Percentiles rank a stretch among this genome's conserved stretches.
These are phyloP conservation scores for Saccharomycopsis hybrid DNA, from an alignment of 1,139 yeast species.

Conservation along the genomic window DNA sequence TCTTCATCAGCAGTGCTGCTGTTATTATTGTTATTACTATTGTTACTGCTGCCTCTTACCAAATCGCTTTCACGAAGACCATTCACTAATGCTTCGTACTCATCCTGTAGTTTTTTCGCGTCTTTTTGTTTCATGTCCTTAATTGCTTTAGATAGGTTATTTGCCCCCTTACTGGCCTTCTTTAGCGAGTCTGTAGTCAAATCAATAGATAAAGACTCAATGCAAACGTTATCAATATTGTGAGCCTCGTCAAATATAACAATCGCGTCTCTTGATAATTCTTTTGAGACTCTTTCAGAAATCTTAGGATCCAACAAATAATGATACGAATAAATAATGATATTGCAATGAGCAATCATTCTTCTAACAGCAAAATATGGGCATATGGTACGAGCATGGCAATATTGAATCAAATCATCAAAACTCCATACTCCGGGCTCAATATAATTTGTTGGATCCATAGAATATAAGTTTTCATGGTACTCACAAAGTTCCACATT, in stretches of 20 bases:
- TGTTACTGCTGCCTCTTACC: conserved; percentile 38
- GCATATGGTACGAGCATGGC: conserved; percentile 75
- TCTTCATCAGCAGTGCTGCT: conserved; percentile 43
- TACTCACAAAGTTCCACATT: conserved; percentile 66
- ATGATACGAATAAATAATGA: conserved; percentile 93
- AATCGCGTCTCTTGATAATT: conserved; percentile 85
- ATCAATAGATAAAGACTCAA: conserved; percentile 88
- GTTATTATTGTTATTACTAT: background rate
- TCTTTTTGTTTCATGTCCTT: conserved; percentile 80
- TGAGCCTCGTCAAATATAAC: conserved; percentile 98
- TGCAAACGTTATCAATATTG: conserved; percentile 96
- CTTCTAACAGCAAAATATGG: conserved; percentile 97
- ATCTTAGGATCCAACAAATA: conserved; percentile 94
- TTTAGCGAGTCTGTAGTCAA: conserved; percentile 76
- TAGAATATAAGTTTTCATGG: conserved; percentile 81
- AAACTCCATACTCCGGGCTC: conserved; percentile 95
- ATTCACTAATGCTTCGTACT: conserved; percentile 83
- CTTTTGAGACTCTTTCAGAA: conserved; percentile 90
- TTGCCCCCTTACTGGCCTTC: conserved; percentile 78
- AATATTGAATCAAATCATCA: conserved; percentile 70
- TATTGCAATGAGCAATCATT: conserved; percentile 93
- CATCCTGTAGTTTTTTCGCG: conserved; percentile 77
- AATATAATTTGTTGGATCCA: conserved; percentile 80
- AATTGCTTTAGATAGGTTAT: conserved; percentile 63
- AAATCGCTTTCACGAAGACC: conserved; percentile 78